phyloP scores from a whole-genome alignment of 129 eudicot genomes.

The Ambrosia trifida region DNA sequence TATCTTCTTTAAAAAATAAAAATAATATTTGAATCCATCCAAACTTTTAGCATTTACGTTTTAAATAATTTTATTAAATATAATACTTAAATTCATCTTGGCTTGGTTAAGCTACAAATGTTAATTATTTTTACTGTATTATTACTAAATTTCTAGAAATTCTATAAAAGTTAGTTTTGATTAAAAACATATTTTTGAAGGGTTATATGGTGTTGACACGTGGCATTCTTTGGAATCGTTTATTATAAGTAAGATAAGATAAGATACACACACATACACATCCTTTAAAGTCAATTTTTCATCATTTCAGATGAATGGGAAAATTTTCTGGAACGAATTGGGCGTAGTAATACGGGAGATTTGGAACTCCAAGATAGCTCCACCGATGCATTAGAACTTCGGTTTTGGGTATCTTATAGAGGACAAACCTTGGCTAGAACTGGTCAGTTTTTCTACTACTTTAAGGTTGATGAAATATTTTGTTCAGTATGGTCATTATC shows the following conservation, averaged over 20 bases:
- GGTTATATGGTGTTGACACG: no score
- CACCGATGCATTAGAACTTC: slow-evolving; percentile 72
- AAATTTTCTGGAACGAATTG: slow-evolving; percentile 88
- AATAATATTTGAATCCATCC: no score
- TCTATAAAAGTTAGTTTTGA: no score
- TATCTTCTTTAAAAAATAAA: no score
- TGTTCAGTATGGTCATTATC: not conserved
- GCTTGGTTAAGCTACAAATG: no score
- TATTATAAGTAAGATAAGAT: not conserved
- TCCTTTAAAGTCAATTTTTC: not conserved
- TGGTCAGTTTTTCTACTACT: slow-evolving; percentile 47
- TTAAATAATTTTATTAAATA: no score
- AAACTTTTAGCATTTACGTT: no score
- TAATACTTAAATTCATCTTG: no score
- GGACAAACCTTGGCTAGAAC: slow-evolving; percentile 97
- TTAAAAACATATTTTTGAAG: no score
- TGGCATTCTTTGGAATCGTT: no score
- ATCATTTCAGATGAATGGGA: slow-evolving; percentile 81
- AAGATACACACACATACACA: not conserved
- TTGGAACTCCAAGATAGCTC: slow-evolving; percentile 76
- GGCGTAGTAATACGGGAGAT: slow-evolving; percentile 59
- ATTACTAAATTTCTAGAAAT: no score
- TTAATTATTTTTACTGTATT: no score
- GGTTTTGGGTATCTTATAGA: slow-evolving; percentile 99
- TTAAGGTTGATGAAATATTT: not conserved